Evolutionary conservation across 805 yeast genomes (phyloP), one percentile per base, ranked within the genome.

Genomic region (Maudiozyma turicensis): DNA sequence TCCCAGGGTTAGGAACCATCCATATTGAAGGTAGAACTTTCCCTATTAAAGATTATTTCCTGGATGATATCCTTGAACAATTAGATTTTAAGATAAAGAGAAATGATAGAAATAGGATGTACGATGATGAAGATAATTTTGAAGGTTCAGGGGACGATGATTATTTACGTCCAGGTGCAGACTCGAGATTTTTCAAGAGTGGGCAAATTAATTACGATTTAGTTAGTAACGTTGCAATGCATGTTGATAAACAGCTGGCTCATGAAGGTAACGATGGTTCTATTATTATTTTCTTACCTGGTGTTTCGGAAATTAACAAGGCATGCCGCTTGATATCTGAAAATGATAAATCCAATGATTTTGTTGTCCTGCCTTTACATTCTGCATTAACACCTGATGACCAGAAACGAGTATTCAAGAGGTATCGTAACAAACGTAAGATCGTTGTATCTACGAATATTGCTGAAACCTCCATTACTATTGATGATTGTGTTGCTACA

Each of bases 391-490:
- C 86, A 2, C 86, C 96, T 0, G 73, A 74, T 11, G 96, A 90
- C 35, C 99, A 91, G 59, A 80, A 82, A 44, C 72, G 74, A 35
- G 95, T 90, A 0, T 91, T 91, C 63, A 70, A 66, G 40, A 55
- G 57, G 2, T 78, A 86, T 3, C 76, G 80, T 0, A 54, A 51
- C 0, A 82, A 81, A 11, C 73, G 96, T 53, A 91, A 91, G 57
- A 76, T 91, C 38, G 89, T 91, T 10, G 91, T 85, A 0, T 79
- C 96, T 1, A 91, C 99, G 0, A 90, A 91, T 61, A 86, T 91
- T 51, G 99, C 99, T 0, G 99, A 91, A 67, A 91, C 99, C 0
- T 91, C 99, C 13, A 89, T 91, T 54, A 91, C 99, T 1, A 91
- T 91, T 48, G 87, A 96, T 13, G 99, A 91, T 66, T 86, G 91